Conservation (phyloP, 2,329 filamentous ascomycete genomes). For the Scytalidium sp. region DNA sequence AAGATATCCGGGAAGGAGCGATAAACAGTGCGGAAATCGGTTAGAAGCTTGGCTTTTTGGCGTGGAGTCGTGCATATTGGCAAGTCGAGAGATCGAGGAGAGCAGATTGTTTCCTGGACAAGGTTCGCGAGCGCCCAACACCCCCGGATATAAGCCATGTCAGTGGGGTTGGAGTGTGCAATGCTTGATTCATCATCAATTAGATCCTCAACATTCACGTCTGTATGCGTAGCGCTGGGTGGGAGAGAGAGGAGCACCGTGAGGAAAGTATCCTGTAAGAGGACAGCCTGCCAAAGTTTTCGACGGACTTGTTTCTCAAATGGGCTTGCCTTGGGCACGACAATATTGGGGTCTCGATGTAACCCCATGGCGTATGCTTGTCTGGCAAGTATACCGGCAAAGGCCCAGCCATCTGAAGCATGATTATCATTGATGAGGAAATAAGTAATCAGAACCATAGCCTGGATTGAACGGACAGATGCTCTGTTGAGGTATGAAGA, state of each 20-base stretch:
- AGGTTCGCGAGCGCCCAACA: slow-evolving; percentile 79
- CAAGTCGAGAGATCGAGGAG: slow-evolving; percentile 68
- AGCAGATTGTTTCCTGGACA: slow-evolving; percentile 74
- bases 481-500: slow-evolving; percentile 75
- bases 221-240: slow-evolving; percentile 74
- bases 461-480: slow-evolving; percentile 69
- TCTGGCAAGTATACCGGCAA: slow-evolving; percentile 72
- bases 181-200: slow-evolving; percentile 58
- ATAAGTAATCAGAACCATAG: slow-evolving; percentile 80
- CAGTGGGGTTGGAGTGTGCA: slow-evolving; percentile 59
- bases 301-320: slow-evolving; percentile 77
- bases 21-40: slow-evolving; percentile 68
- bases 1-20: slow-evolving; percentile 70
- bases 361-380: slow-evolving; percentile 81
- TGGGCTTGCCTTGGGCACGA: slow-evolving; percentile 60
- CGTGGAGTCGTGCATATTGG: slow-evolving; percentile 67
- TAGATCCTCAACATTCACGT: slow-evolving; percentile 73
- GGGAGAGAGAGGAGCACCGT: slow-evolving; percentile 76
- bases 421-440: slow-evolving; percentile 87
- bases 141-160: slow-evolving; percentile 62
- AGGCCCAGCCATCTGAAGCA: slow-evolving; percentile 78
- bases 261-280: slow-evolving; percentile 78
- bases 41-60: slow-evolving; percentile 67
- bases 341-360: slow-evolving; percentile 75
- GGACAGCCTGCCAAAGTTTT: slow-evolving; percentile 79